These are phyloP conservation scores for Fraxinus platypoda DNA, from an alignment of 305 asterid genomes.

Conservation along the genomic window DNA sequence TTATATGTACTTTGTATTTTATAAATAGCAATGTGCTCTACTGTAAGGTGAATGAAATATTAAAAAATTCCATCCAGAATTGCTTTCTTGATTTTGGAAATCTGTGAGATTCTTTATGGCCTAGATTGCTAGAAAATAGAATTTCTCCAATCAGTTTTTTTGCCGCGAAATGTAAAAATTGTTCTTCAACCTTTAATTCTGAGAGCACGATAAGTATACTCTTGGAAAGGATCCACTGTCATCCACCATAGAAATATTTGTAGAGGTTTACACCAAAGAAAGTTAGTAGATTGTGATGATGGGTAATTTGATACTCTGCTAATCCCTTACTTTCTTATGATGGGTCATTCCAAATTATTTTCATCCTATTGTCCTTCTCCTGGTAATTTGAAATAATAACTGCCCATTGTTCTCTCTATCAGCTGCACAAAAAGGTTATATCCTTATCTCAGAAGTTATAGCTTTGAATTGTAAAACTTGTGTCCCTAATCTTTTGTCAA, in stretches of 20 bases:
- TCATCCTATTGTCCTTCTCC: background rate
- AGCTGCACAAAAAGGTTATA: background rate
- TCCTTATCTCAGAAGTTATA: background rate
- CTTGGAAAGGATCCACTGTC: background rate
- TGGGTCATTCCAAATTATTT: background rate
- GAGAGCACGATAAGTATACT: background rate
- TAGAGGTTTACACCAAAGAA: background rate
- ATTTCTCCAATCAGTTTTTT: background rate
- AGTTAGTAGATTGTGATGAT: background rate
- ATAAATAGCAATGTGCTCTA: background rate
- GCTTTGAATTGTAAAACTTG: background rate
- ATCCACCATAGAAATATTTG: background rate
- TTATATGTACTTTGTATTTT: background rate
- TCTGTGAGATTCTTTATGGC: background rate
- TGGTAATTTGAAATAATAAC: background rate
- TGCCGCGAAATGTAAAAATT: background rate
- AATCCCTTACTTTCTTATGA: background rate
- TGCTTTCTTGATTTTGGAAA: background rate
- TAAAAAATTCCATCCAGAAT: background rate
- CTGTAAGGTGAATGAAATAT: background rate
- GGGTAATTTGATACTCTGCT: background rate
- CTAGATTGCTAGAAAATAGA: background rate
- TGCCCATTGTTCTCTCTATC: background rate
- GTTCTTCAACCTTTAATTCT: background rate
- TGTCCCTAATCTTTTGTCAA: background rate